Evolutionary conservation across 805 yeast genomes (phyloP).

Genomic region (Naumovozyma dairenensis): DNA sequence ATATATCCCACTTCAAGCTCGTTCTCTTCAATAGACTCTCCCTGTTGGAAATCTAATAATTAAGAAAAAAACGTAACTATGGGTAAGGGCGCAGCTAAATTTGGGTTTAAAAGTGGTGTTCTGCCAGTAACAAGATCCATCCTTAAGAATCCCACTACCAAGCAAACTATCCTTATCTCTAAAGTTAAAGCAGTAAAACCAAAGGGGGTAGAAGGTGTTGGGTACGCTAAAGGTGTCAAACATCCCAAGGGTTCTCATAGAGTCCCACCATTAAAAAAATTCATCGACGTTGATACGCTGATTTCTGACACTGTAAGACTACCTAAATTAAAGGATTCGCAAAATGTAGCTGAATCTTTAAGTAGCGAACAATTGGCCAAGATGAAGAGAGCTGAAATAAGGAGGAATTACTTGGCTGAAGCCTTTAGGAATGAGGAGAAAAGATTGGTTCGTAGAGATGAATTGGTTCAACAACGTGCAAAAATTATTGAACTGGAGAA

Average conservation of each 20-base stretch:
- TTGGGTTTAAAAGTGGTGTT: constrained; percentile 63
- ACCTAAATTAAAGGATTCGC: constrained; percentile 29
- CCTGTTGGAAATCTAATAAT: too few species aligned
- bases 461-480: constrained; percentile 28
- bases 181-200: constrained; percentile 38
- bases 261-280: constrained; percentile 41
- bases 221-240: constrained; percentile 62
- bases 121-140: constrained; percentile 71
- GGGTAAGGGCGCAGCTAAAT: constrained; percentile 40
- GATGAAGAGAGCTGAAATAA: constrained; percentile 42
- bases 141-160: constrained; percentile 54
- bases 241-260: constrained; percentile 58
- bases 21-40: too few species aligned
- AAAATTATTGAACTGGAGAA: constrained; percentile 29
- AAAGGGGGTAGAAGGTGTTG: constrained; percentile 35
- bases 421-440: constrained; percentile 48
- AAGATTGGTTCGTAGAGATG: constrained; percentile 32
- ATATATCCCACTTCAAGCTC: too few species aligned
- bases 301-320: constrained; percentile 43
- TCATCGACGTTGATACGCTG: constrained; percentile 50
- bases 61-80: too few species aligned
- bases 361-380: constrained; percentile 21
- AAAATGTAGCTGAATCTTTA: not conserved
- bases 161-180: constrained; percentile 32
- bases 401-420: constrained; percentile 61